A percentile compares a stretch with the other conserved stretches of the same genome.
These are phyloP conservation scores for Krasilnikovozyma curviuscula DNA, from an alignment of 768 basidiomycete genomes.

Conservation along the genomic window DNA sequence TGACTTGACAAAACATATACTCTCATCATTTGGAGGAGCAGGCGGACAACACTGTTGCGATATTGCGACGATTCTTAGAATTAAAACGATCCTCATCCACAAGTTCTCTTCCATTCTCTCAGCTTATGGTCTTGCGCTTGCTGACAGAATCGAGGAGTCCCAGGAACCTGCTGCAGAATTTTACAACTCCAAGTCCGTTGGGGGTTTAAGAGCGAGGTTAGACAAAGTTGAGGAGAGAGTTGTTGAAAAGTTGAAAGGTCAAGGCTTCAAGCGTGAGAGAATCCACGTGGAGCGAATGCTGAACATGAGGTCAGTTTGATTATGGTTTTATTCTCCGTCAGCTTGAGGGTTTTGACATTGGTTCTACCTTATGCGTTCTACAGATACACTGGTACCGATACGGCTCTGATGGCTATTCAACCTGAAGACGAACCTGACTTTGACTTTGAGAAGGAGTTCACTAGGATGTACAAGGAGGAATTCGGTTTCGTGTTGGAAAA, in stretches of 20 bases:
- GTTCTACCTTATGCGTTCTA: too few species aligned
- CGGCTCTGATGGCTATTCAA: not conserved
- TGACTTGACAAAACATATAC: conserved; percentile 2
- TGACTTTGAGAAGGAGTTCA: conserved; percentile 1
- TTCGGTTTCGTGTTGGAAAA: conserved; percentile 7
- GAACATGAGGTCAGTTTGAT: conserved; percentile 4
- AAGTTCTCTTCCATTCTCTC: not conserved
- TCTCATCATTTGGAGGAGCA: not conserved
- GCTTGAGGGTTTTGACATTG: not conserved
- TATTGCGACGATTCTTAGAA: not conserved
- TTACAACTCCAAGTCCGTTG: not conserved
- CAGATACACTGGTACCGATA: conserved; percentile 8
- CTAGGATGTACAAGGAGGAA: conserved; percentile 4
- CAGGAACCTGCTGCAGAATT: conserved; percentile 1
- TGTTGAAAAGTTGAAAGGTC: not conserved
- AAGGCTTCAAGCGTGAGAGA: conserved; percentile 1
- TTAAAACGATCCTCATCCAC: not conserved
- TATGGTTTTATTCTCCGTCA: not conserved
- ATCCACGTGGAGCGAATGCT: conserved; percentile 5
- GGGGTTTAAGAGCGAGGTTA: not conserved
- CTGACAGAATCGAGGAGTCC: not conserved
- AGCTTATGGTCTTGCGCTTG: not conserved
- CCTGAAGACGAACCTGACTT: conserved; percentile 4
- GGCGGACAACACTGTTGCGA: not conserved
- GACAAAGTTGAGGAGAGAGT: not conserved